Base-by-base conservation (phyloP, 768 basidiomycete genomes). In the Kwoniella bestiolae region DNA sequence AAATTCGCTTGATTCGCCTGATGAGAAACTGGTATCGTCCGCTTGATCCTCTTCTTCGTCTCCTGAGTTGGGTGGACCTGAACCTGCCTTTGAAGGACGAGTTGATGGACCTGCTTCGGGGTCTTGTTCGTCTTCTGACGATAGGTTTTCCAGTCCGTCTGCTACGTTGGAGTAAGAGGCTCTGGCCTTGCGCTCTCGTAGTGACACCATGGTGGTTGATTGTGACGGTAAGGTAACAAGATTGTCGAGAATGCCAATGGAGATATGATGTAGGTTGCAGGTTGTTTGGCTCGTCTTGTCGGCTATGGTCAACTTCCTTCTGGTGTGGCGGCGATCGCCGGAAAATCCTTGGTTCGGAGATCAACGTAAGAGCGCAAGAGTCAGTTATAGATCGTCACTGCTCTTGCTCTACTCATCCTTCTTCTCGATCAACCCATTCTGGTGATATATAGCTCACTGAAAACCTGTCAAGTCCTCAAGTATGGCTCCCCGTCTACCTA, bases 121-220 rank as follows among this genome's bases (percentile, higher is more conserved):
- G n/a, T n/a, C n/a, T 38, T 46, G 47, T 21, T 57, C 60, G 14
- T 68, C 61, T 9, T 58, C 62, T 9, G 63, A 62, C 7, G 67
- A 64, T 9, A 68, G 63, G 34, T 64, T 35, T 18, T n/a, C 63
- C 7, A 68, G 55, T 12, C 63, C 67, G n/a, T 64, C 58, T 2
- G 67, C 62, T 28, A 68, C 47, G n/a, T 61, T 55, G 23, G 67
- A 59, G 47, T 68, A 68, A 3, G 67, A 68, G 1, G 67, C 59
- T 55, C 67, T 14, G 2, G 67, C 32, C 34, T 64, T 68, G n/a
- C 67, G 49, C 58, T 68, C 57, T 1, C 67, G 49, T 7, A 68
- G 57, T 2, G 58, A 46, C 8, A 68, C 67, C 67, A 68, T 68
- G 7, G 23, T 29, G 53, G 2, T 18, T 25, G 58, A n/a, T 58